phyloP scores from a whole-genome alignment of 345 rosid species.

The Ricinus communis region DNA sequence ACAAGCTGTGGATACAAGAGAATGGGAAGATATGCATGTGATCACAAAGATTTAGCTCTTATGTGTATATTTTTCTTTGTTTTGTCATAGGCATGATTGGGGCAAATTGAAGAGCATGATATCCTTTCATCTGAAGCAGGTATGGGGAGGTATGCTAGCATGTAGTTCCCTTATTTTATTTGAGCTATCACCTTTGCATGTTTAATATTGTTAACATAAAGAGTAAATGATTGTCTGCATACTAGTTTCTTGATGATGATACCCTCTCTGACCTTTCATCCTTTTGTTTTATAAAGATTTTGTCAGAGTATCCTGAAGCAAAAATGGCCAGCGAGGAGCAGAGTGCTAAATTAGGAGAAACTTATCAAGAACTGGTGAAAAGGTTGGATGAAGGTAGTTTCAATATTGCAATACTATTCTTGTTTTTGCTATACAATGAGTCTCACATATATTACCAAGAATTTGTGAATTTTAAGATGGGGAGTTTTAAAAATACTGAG shows the following conservation, averaged over 20 bases:
- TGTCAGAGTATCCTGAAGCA: constrained; percentile 84
- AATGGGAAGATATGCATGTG: neutral
- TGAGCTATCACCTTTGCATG: neutral
- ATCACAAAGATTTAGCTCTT: neutral
- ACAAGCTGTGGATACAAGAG: neutral
- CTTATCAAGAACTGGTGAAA: constrained; percentile 49
- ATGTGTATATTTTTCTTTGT: constrained; percentile 7
- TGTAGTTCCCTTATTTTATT: constrained; percentile 23
- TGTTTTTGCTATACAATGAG: constrained; percentile 1
- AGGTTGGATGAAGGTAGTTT: constrained; percentile 77
- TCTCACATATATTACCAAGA: neutral
- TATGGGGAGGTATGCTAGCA: constrained; percentile 72
- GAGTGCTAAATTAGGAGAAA: constrained; percentile 66
- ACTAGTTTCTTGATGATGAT: constrained; percentile 13
- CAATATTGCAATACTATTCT: constrained; percentile 18
- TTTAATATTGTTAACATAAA: neutral
- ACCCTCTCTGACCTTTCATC: neutral
- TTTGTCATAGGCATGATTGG: constrained; percentile 74
- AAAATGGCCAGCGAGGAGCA: constrained; percentile 61
- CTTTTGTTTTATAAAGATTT: constrained; percentile 52
- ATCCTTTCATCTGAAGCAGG: constrained; percentile 93
- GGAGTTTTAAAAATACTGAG: neutral
- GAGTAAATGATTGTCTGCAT: constrained; percentile 1
- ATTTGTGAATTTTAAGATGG: neutral
- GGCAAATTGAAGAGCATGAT: constrained; percentile 68